Evolutionary conservation across 1,284 basidiomycete genomes (phyloP), one percentile per base, ranked within the genome.

Genomic region (Tremellales sp.): DNA sequence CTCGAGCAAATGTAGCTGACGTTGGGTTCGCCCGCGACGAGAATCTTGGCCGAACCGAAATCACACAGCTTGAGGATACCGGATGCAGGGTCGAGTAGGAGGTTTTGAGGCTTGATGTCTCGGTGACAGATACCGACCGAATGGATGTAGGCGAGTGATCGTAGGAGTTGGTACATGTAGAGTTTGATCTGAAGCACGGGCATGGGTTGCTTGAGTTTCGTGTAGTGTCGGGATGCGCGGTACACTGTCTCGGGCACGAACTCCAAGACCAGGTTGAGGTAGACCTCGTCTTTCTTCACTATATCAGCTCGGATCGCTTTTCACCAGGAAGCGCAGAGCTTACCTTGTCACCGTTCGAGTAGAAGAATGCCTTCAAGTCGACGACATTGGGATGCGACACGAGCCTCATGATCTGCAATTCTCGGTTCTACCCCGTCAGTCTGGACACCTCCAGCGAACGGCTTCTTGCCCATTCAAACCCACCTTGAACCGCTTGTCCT

Each of bases 401-500:
- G 47, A 97, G 85, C 67, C 93, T 84, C 94, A 99, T 99, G 75
- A 99, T 98, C 79, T 98, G 96, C 50, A 99, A 81, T 78, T 99
- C 94, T 68, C 94, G 94, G 79, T 98, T 98, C 94, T 97, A 42
- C 11, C n/a, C n/a, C 10, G 11, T 21, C 12, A 40, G 56, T 40
- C 27, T 51, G 40, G 29, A 7, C 12, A 6, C 25, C 10, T 19
- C 41, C n/a, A n/a, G n/a, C n/a, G n/a, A n/a, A n/a, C n/a, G n/a
- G 13, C 15, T 15, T 31, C 29, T 31, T 31, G 29, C 10, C 15
- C 10, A 8, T 6, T 6, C 4, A 17, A 21, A 65, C 82, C 53
- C 61, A 92, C 93, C 89, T 98, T 98, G 86, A 98, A 98, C 61
- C 94, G 85, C 82, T 98, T 98, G 80, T 98, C 94, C 81, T 98